Conservation (phyloP, 2,329 filamentous ascomycete species). For the Erysiphe neolycopersici region DNA sequence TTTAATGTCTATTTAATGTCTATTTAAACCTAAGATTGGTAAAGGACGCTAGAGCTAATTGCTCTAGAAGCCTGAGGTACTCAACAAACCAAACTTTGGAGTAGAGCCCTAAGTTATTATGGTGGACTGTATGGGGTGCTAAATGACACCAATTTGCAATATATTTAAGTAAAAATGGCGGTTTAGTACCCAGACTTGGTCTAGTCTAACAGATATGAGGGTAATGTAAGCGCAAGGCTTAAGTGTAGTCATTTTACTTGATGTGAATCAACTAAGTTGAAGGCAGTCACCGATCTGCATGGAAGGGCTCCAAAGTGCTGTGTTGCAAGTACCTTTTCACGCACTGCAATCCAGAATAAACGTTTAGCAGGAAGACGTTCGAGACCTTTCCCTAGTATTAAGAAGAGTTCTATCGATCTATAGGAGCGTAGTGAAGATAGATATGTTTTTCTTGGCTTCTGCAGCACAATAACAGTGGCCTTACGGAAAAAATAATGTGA, state of each 20-base stretch:
- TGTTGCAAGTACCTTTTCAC: no score
- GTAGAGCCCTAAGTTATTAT: background rate
- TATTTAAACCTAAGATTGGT: background rate
- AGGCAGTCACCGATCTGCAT: no score
- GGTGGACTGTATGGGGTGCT: background rate
- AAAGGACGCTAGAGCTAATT: background rate
- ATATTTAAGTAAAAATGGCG: background rate
- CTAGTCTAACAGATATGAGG: background rate
- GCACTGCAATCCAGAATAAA: no score
- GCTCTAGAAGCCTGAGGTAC: background rate
- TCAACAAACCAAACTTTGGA: background rate
- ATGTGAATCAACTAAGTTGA: no score
- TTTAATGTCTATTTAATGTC: background rate
- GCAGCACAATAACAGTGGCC: no score
- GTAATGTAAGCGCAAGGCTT: background rate
- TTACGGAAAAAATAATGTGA: no score
- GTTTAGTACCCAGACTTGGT: background rate
- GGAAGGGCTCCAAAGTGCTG: no score
- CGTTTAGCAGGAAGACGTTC: no score
- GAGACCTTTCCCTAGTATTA: no score
- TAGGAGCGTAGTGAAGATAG: no score
- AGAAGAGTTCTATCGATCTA: no score
- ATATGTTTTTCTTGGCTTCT: no score
- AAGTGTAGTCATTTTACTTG: background rate
- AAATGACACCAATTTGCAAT: background rate